phyloP scores from a whole-genome alignment of 768 basidiomycete genomes.

The Hydnomerulius pinastri region DNA sequence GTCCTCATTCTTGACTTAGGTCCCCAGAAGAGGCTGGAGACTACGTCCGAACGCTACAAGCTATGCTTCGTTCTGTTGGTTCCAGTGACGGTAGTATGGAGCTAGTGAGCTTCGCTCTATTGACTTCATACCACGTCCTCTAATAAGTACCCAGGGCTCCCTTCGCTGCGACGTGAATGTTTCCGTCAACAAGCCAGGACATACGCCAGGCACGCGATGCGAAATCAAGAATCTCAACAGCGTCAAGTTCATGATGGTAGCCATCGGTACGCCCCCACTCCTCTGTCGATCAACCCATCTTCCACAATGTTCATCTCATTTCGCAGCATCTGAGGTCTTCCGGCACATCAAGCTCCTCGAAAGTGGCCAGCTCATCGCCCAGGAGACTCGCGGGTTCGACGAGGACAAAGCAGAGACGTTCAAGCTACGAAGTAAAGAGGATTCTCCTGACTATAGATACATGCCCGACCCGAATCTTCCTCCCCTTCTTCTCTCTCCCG shows the following conservation, averaged over 20 bases:
- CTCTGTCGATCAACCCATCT: too few relatives aligned
- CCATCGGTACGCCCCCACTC: slow-evolving; percentile 65
- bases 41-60: slow-evolving; percentile 84
- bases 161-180: slow-evolving; percentile 95
- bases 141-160: slow-evolving; percentile 67
- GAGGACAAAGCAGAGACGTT: slow-evolving; percentile 81
- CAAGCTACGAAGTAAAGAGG: slow-evolving; percentile 84
- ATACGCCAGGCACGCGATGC: slow-evolving; percentile 76
- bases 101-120: slow-evolving; percentile 52
- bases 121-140: background rate
- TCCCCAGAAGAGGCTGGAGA: slow-evolving; percentile 89
- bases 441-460: slow-evolving; percentile 94
- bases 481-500: slow-evolving; percentile 59
- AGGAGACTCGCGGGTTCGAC: slow-evolving; percentile 92
- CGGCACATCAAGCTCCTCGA: slow-evolving; percentile 70
- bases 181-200: slow-evolving; percentile 73
- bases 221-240: slow-evolving; percentile 98
- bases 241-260: slow-evolving; percentile 77
- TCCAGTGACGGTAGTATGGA: slow-evolving; percentile 98
- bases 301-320: background rate
- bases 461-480: slow-evolving; percentile 98
- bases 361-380: slow-evolving; percentile 48
- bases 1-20: slow-evolving; percentile 25
- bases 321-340: slow-evolving; percentile 77
- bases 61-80: slow-evolving; percentile 77